Evolutionary conservation across 345 rosid species (phyloP).

Genomic region (Psidium friedrichsthalianum): DNA sequence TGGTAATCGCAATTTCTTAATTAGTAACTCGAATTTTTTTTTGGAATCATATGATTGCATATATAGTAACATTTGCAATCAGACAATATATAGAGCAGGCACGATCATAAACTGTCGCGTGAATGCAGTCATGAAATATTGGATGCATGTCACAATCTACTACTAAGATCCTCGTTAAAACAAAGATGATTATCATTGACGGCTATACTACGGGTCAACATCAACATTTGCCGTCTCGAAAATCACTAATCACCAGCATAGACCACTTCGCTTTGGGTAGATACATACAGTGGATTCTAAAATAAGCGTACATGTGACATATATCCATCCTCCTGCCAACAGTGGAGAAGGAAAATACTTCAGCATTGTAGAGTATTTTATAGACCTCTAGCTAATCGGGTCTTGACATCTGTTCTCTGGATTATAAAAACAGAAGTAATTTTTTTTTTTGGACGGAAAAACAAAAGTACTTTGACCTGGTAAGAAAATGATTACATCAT

Average conservation of each 20-base stretch:
- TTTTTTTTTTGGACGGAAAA: neutral
- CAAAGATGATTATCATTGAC: neutral
- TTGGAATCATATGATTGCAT: neutral
- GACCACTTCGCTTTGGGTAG: neutral
- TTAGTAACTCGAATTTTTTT: neutral
- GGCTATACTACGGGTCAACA: neutral
- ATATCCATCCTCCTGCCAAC: neutral
- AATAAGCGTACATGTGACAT: neutral
- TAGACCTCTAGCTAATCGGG: neutral
- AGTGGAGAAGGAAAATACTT: neutral
- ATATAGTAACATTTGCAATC: neutral
- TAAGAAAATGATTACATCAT: neutral
- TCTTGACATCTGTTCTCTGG: neutral
- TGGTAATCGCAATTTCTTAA: neutral
- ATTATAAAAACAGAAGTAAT: neutral
- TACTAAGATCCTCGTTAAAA: neutral
- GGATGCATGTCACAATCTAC: neutral
- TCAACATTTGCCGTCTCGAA: neutral
- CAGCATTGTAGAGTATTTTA: neutral
- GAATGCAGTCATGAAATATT: neutral
- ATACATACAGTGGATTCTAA: neutral
- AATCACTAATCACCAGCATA: neutral
- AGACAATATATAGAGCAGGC: neutral
- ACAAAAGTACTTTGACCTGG: neutral
- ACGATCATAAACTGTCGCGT: neutral